A percentile compares a stretch with the other conserved stretches of the same genome.
Evolutionary conservation across 441 rosid species (phyloP).

Genomic region (Aquilaria agallochum): DNA sequence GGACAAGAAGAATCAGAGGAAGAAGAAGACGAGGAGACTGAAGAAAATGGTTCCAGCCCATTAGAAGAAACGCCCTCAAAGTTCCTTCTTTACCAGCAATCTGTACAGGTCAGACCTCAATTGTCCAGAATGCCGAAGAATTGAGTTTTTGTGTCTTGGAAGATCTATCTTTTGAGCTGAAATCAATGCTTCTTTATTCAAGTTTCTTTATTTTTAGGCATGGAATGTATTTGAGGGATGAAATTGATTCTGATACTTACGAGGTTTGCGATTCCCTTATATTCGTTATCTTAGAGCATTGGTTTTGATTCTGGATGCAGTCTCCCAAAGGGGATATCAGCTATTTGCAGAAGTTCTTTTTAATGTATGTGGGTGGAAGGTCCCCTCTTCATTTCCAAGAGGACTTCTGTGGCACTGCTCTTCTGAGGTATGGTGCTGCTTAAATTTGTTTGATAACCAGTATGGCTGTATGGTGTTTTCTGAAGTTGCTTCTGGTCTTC

Average conservation of each 20-base stretch:
- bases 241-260: background rate
- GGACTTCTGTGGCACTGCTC: conserved; percentile 95
- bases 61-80: conserved; percentile 58
- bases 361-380: conserved; percentile 79
- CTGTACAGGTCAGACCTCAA: conserved; percentile 52
- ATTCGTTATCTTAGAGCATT: too few relatives aligned
- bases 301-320: conserved; percentile 33
- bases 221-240: too few relatives aligned
- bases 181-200: background rate
- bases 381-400: conserved; percentile 84
- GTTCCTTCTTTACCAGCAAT: conserved; percentile 74
- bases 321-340: conserved; percentile 95
- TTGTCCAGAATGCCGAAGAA: too few relatives aligned
- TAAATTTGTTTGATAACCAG: background rate
- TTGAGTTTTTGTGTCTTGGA: background rate
- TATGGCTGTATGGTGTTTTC: background rate
- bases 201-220: background rate
- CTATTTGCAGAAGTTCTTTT: conserved; percentile 82
- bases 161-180: background rate
- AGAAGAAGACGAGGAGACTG: conserved; percentile 23
- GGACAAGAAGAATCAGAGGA: conserved; percentile 19
- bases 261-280: too few relatives aligned
- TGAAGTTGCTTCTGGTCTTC: too few relatives aligned
- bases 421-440: conserved; percentile 47
- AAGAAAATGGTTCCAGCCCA: conserved; percentile 19